Conservation (phyloP, 73 alveolate genomes). For the Paramecium bursaria region DNA sequence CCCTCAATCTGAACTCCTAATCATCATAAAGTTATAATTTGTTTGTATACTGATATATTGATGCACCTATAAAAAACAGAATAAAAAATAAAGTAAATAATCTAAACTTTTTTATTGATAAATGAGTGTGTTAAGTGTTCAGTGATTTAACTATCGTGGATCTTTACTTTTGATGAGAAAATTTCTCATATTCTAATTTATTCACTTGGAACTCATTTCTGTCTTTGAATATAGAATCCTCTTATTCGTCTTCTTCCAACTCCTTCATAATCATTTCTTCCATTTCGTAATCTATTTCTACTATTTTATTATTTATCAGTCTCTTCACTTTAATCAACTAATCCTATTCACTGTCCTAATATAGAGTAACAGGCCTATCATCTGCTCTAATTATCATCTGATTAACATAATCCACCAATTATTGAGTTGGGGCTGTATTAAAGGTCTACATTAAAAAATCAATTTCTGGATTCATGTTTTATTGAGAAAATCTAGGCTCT, state of each 20-base stretch:
- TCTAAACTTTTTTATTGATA: neutral
- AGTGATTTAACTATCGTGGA: neutral
- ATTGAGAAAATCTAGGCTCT: neutral
- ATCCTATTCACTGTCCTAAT: neutral
- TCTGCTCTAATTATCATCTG: neutral
- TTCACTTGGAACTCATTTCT: neutral
- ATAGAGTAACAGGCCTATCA: neutral
- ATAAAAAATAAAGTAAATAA: conserved; percentile 27
- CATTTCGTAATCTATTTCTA: conserved; percentile 8
- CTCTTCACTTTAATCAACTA: conserved; percentile 32
- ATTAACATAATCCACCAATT: conserved; percentile 38
- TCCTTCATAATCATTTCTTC: neutral
- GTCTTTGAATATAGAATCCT: conserved; percentile 37
- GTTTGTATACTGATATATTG: conserved; percentile 22
- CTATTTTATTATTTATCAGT: conserved; percentile 7
- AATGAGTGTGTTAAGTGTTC: conserved; percentile 22
- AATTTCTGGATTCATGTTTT: conserved; percentile 8
- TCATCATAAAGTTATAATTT: neutral
- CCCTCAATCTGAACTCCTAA: neutral
- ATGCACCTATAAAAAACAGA: conserved; percentile 12
- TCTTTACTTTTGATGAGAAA: neutral
- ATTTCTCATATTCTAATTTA: conserved; percentile 18
- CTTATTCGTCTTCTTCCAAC: conserved; percentile 47
- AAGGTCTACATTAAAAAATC: conserved; percentile 1
- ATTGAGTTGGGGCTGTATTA: conserved; percentile 1